A percentile compares a stretch with the other conserved stretches of the same genome.
phyloP scores from a whole-genome alignment of 75 land plant genomes.

The Picea sitchensis region DNA sequence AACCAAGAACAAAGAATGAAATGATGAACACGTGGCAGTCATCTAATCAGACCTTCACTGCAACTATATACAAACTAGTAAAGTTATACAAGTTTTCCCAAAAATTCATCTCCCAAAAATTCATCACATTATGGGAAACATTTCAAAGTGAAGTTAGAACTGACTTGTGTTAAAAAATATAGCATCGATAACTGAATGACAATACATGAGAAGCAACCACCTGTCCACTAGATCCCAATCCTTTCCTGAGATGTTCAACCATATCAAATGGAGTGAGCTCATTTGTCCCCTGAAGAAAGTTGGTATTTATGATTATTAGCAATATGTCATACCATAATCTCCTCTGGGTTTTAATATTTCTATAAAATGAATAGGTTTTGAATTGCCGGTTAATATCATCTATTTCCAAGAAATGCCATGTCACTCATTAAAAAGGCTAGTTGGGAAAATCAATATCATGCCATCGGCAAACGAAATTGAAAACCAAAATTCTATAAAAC shows the following conservation, averaged over 20 bases:
- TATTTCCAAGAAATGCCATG: neutral
- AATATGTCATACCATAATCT: neutral
- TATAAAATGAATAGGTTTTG: neutral
- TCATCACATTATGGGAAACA: neutral
- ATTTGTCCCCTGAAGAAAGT: conserved; percentile 38
- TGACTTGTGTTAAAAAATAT: neutral
- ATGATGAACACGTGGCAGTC: neutral
- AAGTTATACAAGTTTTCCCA: neutral
- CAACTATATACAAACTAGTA: neutral
- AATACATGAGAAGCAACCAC: conserved; percentile 21
- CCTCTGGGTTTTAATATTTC: neutral
- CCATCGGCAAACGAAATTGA: neutral
- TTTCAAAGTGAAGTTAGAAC: neutral
- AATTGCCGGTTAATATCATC: neutral
- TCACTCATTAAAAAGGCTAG: neutral
- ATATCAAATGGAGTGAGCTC: conserved; percentile 57
- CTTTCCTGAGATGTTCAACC: conserved; percentile 72
- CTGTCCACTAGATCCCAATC: conserved; percentile 81
- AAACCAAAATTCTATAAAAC: no score
- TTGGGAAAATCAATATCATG: neutral
- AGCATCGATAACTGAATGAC: neutral
- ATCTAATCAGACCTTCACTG: neutral
- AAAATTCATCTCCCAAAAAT: neutral
- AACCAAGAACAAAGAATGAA: neutral
- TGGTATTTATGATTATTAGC: neutral